phyloP scores from a whole-genome alignment of 805 yeast species.

The Debaryomyces castellii region DNA sequence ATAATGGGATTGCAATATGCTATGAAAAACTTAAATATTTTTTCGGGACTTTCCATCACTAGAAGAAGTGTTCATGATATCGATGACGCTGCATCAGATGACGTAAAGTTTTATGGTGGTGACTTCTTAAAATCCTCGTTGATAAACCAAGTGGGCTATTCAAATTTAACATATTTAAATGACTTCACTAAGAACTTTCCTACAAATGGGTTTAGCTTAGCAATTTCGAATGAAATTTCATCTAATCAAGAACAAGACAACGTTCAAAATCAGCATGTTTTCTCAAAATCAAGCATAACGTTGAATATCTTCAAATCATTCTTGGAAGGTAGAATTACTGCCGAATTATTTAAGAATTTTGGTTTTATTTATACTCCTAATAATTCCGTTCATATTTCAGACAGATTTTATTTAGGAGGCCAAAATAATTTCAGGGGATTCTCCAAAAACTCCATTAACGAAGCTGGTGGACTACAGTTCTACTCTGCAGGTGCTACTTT shows the following conservation, averaged over 20 bases:
- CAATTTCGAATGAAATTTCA: slow-evolving; percentile 56
- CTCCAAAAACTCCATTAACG: slow-evolving; percentile 64
- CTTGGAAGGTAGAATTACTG: slow-evolving; percentile 45
- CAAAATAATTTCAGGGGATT: slow-evolving; percentile 71
- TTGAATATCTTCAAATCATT: slow-evolving; percentile 40
- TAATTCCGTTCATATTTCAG: slow-evolving; percentile 58
- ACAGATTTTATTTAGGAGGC: slow-evolving; percentile 84
- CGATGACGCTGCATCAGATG: slow-evolving; percentile 52
- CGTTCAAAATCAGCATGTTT: slow-evolving; percentile 18
- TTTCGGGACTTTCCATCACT: slow-evolving; percentile 58
- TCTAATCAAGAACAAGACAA: slow-evolving; percentile 29
- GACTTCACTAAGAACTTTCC: slow-evolving; percentile 29
- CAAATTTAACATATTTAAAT: slow-evolving; percentile 20
- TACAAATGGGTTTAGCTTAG: slow-evolving; percentile 56
- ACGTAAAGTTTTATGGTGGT: slow-evolving; percentile 28
- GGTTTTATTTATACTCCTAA: slow-evolving; percentile 53
- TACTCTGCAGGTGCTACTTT: slow-evolving; percentile 57
- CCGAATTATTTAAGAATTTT: slow-evolving; percentile 47
- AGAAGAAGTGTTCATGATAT: slow-evolving; percentile 56
- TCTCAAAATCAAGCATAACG: slow-evolving; percentile 34
- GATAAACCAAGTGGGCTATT: slow-evolving; percentile 23
- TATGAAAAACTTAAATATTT: slow-evolving; percentile 22
- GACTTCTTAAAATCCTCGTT: slow-evolving; percentile 37
- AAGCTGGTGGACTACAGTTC: slow-evolving; percentile 70
- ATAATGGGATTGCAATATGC: slow-evolving; percentile 48